A percentile compares a stretch with the other conserved stretches of the same genome.
These are phyloP conservation scores for Ganoderma lingzhi DNA, from an alignment of 1,284 basidiomycete genomes.

Conservation along the genomic window DNA sequence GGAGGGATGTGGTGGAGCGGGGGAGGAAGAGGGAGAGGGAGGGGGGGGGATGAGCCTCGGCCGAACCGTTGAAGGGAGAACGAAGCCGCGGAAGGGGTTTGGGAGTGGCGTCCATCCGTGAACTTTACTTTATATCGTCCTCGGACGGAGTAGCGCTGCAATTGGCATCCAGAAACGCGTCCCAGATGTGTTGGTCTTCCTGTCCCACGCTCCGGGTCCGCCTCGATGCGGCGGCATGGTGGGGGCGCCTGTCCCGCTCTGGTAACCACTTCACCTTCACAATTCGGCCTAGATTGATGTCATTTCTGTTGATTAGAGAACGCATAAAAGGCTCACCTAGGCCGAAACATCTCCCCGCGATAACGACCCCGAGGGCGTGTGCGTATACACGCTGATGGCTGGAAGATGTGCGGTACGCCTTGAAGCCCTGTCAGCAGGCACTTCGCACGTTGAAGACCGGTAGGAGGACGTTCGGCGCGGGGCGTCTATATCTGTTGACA, in stretches of 20 bases:
- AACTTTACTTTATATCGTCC: constrained; percentile 11
- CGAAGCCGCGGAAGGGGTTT: constrained; percentile 11
- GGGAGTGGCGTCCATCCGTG: background rate
- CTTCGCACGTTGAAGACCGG: constrained; percentile 4
- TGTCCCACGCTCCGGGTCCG: constrained; percentile 6
- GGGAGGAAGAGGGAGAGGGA: constrained; percentile 11
- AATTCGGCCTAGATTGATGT: background rate
- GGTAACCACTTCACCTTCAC: constrained; percentile 12
- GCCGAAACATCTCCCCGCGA: background rate
- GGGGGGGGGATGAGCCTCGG: constrained; percentile 18
- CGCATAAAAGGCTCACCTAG: background rate
- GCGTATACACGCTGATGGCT: background rate
- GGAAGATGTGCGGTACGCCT: background rate
- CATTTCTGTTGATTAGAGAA: background rate
- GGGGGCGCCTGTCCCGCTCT: background rate
- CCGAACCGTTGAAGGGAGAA: constrained; percentile 15
- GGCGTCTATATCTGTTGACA: background rate
- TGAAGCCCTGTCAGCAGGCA: background rate
- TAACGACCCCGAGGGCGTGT: background rate
- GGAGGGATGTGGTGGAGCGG: constrained; percentile 8
- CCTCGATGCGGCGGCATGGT: constrained; percentile 12
- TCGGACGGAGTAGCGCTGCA: background rate
- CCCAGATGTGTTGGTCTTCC: background rate
- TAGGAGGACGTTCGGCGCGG: background rate
- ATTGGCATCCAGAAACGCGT: constrained; percentile 5